phyloP scores from a whole-genome alignment of 441 rosid genomes.

The Pelargonium citronellum region DNA sequence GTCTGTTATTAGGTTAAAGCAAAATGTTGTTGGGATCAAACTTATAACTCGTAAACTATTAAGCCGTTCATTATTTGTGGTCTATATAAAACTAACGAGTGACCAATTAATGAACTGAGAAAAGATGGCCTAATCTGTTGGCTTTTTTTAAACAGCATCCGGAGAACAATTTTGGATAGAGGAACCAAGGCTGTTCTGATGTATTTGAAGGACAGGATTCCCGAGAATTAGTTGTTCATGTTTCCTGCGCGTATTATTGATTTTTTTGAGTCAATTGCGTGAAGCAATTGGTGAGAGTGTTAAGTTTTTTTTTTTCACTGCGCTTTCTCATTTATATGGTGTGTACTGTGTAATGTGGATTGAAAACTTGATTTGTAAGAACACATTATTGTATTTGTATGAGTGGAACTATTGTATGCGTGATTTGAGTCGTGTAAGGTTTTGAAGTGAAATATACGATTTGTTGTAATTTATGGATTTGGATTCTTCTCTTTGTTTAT shows the following conservation, averaged over 20 bases:
- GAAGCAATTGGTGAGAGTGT: not conserved
- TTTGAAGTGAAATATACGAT: not conserved
- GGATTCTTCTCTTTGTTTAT: not conserved
- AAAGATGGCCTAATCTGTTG: not conserved
- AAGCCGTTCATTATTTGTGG: too few relatives aligned
- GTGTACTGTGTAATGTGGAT: not conserved
- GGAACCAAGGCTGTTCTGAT: conserved; percentile 82
- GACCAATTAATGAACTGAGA: too few relatives aligned
- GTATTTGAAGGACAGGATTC: conserved; percentile 77
- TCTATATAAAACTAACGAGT: too few relatives aligned
- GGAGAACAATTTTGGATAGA: conserved; percentile 76
- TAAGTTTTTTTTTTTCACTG: not conserved
- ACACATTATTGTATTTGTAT: not conserved
- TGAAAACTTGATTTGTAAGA: not conserved
- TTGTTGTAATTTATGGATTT: conserved; percentile 3
- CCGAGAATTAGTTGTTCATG: conserved; percentile 34
- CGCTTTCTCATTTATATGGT: too few relatives aligned
- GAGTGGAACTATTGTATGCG: not conserved
- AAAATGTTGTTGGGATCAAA: too few relatives aligned
- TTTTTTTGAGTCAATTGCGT: not conserved
- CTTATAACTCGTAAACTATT: too few relatives aligned
- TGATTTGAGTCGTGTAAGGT: too few relatives aligned
- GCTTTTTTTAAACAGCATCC: conserved; percentile 46
- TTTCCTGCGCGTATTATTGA: not conserved
- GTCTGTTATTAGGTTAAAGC: too few relatives aligned